phyloP scores from a whole-genome alignment of 345 rosid species.

The Citrus reticulata region DNA sequence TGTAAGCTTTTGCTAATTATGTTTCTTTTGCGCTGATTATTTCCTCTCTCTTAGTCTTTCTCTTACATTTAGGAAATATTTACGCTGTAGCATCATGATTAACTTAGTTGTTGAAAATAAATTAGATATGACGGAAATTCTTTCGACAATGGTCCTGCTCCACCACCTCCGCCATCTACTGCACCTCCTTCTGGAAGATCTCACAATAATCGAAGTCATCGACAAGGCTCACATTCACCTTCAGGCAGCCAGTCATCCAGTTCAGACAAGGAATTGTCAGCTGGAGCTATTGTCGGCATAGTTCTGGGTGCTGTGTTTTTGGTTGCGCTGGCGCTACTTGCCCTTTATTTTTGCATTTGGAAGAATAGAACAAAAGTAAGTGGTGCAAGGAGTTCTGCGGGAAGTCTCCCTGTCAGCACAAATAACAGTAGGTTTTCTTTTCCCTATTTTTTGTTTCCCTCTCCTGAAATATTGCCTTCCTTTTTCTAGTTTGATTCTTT shows the following conservation, averaged over 20 bases:
- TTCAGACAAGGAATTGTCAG: slow-evolving; percentile 49
- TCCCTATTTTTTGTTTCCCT: not conserved
- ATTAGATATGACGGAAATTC: slow-evolving; percentile 85
- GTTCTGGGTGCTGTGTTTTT: slow-evolving; percentile 57
- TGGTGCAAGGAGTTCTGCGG: slow-evolving; percentile 42
- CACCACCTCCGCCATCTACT: slow-evolving; percentile 56
- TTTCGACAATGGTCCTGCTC: slow-evolving; percentile 77
- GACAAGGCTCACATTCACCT: slow-evolving; percentile 32
- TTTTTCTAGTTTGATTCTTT: not conserved
- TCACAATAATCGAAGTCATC: slow-evolving; percentile 33
- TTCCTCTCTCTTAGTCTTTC: not conserved
- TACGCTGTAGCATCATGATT: slow-evolving; percentile 2
- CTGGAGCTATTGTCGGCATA: slow-evolving; percentile 67
- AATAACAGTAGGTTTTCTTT: slow-evolving; percentile 33
- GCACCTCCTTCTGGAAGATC: slow-evolving; percentile 62
- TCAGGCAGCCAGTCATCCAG: slow-evolving; percentile 38
- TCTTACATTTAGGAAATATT: not conserved
- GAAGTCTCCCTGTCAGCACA: slow-evolving; percentile 44
- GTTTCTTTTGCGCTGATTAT: not conserved
- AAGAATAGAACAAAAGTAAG: slow-evolving; percentile 42
- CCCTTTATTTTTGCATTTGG: slow-evolving; percentile 42
- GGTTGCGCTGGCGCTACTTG: slow-evolving; percentile 45
- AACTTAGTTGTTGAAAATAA: slow-evolving; percentile 23
- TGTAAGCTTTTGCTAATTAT: slow-evolving; percentile 44
- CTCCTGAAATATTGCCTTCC: not conserved